A percentile compares a stretch with the other conserved stretches of the same genome.
phyloP scores from a whole-genome alignment of 495 filamentous ascomycete species.

The Articulospora tetracladia region DNA sequence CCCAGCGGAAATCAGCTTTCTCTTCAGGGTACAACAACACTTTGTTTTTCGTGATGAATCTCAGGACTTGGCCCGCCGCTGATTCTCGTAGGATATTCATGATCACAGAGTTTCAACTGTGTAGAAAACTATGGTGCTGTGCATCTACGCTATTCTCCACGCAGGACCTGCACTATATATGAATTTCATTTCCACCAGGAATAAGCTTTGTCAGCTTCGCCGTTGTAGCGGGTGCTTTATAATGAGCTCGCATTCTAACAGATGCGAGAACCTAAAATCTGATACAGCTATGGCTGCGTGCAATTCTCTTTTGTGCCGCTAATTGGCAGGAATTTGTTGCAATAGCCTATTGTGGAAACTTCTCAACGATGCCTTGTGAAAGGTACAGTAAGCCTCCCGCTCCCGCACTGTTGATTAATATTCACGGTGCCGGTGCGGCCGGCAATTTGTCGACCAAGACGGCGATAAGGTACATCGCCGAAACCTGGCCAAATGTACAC shows the following conservation, averaged over 20 bases:
- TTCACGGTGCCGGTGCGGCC: not conserved
- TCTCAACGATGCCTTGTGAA: not conserved
- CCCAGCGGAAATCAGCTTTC: conserved; percentile 40
- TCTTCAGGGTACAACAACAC: conserved; percentile 52
- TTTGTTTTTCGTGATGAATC: conserved; percentile 42
- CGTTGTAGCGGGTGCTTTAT: not conserved
- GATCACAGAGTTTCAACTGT: not conserved
- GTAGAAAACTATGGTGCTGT: not conserved
- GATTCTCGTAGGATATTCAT: conserved; percentile 42
- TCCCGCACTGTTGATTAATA: not conserved
- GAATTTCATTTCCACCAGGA: not conserved
- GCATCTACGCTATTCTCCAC: too few relatives aligned
- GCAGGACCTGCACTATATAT: too few relatives aligned
- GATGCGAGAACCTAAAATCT: not conserved
- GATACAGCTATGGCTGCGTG: too few relatives aligned
- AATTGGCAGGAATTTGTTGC: too few relatives aligned
- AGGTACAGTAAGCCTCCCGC: not conserved
- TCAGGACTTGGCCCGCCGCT: conserved; percentile 46
- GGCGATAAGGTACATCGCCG: not conserved
- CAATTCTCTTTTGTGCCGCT: too few relatives aligned
- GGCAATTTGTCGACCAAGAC: not conserved
- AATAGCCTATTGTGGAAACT: too few relatives aligned
- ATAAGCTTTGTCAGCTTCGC: not conserved
- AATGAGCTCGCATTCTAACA: not conserved
- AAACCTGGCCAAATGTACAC: not conserved